Evolutionary conservation across 2,329 filamentous ascomycete genomes (phyloP), one percentile per base, ranked within the genome.

Genomic region (Ophiocordyceps camponoti-rufipedis): DNA sequence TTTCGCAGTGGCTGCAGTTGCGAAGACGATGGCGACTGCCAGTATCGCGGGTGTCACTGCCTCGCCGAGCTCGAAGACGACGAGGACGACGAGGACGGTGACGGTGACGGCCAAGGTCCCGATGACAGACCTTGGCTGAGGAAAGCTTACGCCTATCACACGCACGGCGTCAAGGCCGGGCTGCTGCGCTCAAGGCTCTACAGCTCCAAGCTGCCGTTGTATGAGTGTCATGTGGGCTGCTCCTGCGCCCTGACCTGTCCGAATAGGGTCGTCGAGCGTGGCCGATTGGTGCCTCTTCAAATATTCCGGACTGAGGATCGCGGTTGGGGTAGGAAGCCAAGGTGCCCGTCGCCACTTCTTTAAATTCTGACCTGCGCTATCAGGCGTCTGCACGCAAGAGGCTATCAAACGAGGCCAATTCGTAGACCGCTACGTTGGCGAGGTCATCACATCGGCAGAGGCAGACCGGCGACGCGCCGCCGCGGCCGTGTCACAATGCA

Each of bases 221-320:
- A 88, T 60, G 85, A 93, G 55, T 93, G 85, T 56, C 85, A 91
- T 53, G 64, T 71, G 2, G 73, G 70, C 9, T 93, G 85, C 60
- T 65, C 62, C 3, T 93, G 85, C 53, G 70, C 70, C 2, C 56
- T 59, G 0, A 52, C 64, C 16, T 93, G 85, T 54, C 78, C 80
- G 1, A 89, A 86, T 54, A 71, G 83, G 5, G 78, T 88, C 1
- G 84, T 91, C 0, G 82, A 86, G 55, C 71, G 80, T 43, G 85
- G 85, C 0, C 69, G 85, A 3, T 74, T 70, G 42, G 68, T 91
- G 0, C 72, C 78, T 2, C 64, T 93, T 2, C 76, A 87, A 53
- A 84, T 93, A 16, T 91, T 91, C 59, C 76, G 79, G 45, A 89
- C 85, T 0, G 52, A 56, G 2, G 69, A 78, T 43, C 75, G 84